Evolutionary conservation across 2,329 filamentous ascomycete species (phyloP).

Genomic region (Paracoccidioides lutzii): DNA sequence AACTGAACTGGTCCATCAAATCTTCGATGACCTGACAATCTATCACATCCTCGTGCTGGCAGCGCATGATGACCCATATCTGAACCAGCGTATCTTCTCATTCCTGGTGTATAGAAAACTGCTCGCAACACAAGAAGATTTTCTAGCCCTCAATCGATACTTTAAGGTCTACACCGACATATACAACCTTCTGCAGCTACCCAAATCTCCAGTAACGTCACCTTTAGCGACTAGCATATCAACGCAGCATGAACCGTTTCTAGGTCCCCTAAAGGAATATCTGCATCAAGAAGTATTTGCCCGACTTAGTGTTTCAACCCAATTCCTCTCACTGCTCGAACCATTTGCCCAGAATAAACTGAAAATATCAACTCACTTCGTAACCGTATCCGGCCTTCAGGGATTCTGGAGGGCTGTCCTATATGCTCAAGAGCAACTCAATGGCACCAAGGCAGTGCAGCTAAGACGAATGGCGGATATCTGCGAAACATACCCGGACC

Average conservation of each 20-base stretch:
- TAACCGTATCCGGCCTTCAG: neutral
- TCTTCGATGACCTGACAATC: conserved; percentile 13
- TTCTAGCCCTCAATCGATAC: neutral
- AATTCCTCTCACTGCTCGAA: neutral
- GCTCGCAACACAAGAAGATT: neutral
- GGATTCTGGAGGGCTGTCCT: neutral
- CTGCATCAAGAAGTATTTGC: neutral
- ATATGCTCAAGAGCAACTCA: neutral
- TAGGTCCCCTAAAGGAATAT: neutral
- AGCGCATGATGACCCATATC: neutral
- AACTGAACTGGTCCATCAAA: conserved; percentile 12
- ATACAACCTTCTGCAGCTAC: neutral
- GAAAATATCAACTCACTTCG: neutral
- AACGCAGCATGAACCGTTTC: neutral
- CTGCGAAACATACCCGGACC: conserved; percentile 14
- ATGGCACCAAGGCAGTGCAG: conserved; percentile 8
- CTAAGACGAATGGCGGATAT: conserved; percentile 10
- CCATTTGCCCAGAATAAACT: neutral
- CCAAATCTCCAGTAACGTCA: neutral
- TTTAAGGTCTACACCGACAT: neutral
- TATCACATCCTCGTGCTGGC: neutral
- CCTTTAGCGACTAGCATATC: neutral
- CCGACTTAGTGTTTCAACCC: neutral
- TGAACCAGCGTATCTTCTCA: neutral
- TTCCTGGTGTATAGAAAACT: neutral